Base-by-base conservation (phyloP, 1,284 basidiomycete genomes). In the Bondarzewia mesenterica region DNA sequence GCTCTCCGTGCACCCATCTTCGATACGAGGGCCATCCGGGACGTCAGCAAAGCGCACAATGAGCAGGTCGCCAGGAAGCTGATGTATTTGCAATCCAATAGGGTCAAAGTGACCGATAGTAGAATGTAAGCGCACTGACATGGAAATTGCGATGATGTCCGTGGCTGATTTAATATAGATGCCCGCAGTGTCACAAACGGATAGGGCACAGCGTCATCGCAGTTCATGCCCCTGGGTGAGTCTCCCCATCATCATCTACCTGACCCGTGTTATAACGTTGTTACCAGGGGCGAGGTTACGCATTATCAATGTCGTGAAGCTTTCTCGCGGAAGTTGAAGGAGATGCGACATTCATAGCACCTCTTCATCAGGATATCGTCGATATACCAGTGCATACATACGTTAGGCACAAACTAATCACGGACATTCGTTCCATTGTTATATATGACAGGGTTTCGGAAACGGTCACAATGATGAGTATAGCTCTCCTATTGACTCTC, bases 131-230 rank as follows among this genome's bases (percentile, higher is more conserved):
- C 36, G 37, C 50, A 29, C 27, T 36, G 42, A 40, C 6, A 21
- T 40, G 12, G 10, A 10, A 18, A 10, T 21, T 18, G 16, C 4
- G 6, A 42, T 25, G 14, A 40, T 44, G 45, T 29, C 53, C 5
- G 4, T 14, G 47, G 4, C 41, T 37, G 1, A 22, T 44, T n/a
- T 43, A 37, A 36, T 41, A 48, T 54, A 95, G 93, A 65, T 98
- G 96, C 60, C 93, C 93, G 0, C 87, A 93, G 61, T 99, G 95
- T 64, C 88, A 94, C 62, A 98, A 98, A 61, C 80, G 94, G 18
- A 71, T 99, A 23, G 96, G 96, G 1, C 88, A 85, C 57, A 94
- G 90, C 52, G 93, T 96, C 35, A 93, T 99, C 57, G 92, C 94
- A 1, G 92, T 98, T 0, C 93, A 95, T 70, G 74, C 85, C 15